Conservation (phyloP, 1,284 basidiomycete genomes). For the Melampsora larici-populina region DNA sequence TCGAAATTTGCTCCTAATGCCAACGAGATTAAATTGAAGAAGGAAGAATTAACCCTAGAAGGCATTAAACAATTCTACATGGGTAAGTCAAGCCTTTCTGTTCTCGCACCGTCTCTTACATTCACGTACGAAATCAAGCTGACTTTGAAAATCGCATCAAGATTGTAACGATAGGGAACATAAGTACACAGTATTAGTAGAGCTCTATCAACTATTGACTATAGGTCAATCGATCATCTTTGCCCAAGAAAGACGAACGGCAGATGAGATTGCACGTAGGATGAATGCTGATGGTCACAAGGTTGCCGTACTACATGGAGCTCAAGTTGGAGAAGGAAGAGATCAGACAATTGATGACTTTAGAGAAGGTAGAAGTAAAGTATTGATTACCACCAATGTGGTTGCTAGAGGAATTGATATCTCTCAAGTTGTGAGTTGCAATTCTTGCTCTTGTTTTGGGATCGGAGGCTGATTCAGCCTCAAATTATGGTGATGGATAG, state of each 20-base stretch:
- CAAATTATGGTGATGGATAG: conserved; percentile 1
- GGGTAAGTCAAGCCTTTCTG: conserved; percentile 54
- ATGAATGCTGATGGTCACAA: conserved; percentile 94
- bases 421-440: conserved; percentile 94
- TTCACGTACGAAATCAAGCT: too few relatives aligned
- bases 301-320: conserved; percentile 91
- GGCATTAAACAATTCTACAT: conserved; percentile 98
- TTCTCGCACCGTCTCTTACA: too few relatives aligned
- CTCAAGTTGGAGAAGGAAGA: conserved; percentile 81
- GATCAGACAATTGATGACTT: conserved; percentile 92
- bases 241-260: conserved; percentile 52
- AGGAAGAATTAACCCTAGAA: conserved; percentile 89
- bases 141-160: neutral
- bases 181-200: conserved; percentile 93
- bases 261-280: conserved; percentile 82
- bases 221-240: conserved; percentile 48
- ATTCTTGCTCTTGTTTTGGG: neutral
- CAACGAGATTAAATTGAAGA: conserved; percentile 93
- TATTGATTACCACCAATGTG: conserved; percentile 97
- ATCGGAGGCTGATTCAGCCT: neutral
- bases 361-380: conserved; percentile 92
- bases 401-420: conserved; percentile 98
- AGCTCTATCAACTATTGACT: conserved; percentile 49
- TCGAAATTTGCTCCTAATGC: conserved; percentile 85
- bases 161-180: conserved; percentile 67